Base-by-base conservation (phyloP, 2,329 filamentous ascomycete genomes). In the Phialemoniopsis sp. region DNA sequence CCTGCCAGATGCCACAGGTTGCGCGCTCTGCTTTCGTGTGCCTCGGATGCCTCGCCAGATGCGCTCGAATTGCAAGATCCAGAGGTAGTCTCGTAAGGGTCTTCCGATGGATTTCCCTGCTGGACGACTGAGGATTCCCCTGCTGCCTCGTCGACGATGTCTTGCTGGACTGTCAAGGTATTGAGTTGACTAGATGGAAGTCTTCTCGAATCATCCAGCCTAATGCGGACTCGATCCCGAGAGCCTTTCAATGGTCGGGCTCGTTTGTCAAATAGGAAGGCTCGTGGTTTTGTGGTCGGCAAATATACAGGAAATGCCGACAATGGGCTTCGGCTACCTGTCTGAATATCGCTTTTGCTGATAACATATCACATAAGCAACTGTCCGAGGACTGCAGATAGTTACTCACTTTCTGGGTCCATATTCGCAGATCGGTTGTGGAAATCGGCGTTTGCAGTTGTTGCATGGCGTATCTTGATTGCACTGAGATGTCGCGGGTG, bases 391-490 rank as follows among this genome's bases (percentile, higher is more conserved):
- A n/a, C n/a, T 21, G 14, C 14, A 26, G 39, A 39, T 9, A 38
- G 33, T 13, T 47, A 26, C 34, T 32, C 13, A 41, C 36, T 38
- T 38, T 16, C 42, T 29, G 6, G 43, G 30, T 8, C 37, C 37
- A 34, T 73, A 73, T 38, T 68, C 59, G 47, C 70, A 73, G 12
- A 57, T 51, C 2, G 68, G 67, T 37, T 64, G 64, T 1, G 70
- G 70, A 46, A 68, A 73, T n/a, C 70, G 59, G 15, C 70, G 62
- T 29, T 60, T 57, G 47, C 70, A 73, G 45, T 73, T 68, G 29
- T 62, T 63, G 51, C 70, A 73, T 10, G 70, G 70, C 17, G 69
- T 65, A 18, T 64, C 59, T 46, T 69, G 65, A 43, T 70, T 67
- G 49, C 70, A 73, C 70, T 73, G 44, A 13, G 6, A n/a, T 13